A percentile compares a stretch with the other conserved stretches of the same genome.
Conservation (phyloP, 371 early-diverging fungal species). For the Rhizopus sp. region DNA sequence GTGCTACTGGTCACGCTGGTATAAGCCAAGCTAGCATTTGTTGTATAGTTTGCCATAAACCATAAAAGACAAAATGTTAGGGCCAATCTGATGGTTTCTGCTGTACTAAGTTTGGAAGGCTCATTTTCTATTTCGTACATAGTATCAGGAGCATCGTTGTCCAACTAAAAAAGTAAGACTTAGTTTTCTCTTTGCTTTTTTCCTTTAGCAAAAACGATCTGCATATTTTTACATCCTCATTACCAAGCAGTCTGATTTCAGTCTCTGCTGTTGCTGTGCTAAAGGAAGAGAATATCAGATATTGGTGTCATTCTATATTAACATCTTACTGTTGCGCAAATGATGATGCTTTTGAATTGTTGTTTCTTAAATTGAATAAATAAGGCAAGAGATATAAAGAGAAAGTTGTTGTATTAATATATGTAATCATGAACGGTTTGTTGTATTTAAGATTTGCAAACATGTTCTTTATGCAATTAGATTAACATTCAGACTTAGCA, state of each 20-base stretch:
- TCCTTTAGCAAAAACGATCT: neutral
- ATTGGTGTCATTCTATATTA: constrained; percentile 1
- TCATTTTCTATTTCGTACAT: neutral
- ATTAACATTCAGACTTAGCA: neutral
- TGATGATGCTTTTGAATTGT: constrained; percentile 6
- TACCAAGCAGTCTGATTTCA: constrained; percentile 7
- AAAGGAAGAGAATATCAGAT: neutral
- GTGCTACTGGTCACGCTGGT: constrained; percentile 76
- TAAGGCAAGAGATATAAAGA: constrained; percentile 68
- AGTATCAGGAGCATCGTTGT: neutral
- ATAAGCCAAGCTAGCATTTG: constrained; percentile 70
- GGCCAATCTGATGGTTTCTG: constrained; percentile 61
- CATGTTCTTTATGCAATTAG: constrained; percentile 49
- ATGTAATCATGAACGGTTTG: constrained; percentile 80
- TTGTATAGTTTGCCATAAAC: constrained; percentile 72
- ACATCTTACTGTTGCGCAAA: constrained; percentile 12
- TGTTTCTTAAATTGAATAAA: constrained; percentile 12
- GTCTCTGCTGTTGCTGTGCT: constrained; percentile 15
- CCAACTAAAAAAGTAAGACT: neutral
- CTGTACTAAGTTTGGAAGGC: constrained; percentile 9
- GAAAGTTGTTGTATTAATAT: constrained; percentile 77
- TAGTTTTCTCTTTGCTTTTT: neutral
- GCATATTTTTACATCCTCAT: constrained; percentile 12
- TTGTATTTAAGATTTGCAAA: constrained; percentile 71
- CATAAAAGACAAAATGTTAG: constrained; percentile 70